Percentiles rank a stretch among this genome's conserved stretches.
Conservation (phyloP, 805 yeast genomes). For the Schizosaccharomyces octosporus region DNA sequence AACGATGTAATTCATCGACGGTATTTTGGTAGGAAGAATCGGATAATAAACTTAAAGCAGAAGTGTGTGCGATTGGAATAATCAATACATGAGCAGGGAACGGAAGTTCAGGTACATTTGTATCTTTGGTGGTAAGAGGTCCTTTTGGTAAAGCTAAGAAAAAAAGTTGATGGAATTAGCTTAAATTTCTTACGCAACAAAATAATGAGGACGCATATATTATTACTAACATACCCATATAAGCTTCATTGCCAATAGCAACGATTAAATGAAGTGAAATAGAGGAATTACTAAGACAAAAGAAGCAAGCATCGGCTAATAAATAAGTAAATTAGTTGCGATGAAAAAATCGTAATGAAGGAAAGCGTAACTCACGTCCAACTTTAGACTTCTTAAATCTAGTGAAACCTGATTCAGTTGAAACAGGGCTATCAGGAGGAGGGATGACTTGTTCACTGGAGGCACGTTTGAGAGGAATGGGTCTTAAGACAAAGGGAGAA, state of each 20-base stretch:
- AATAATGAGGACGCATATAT: background rate
- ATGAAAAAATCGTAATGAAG: background rate
- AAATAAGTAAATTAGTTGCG: background rate
- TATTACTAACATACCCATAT: constrained; percentile 11
- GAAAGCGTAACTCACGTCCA: background rate
- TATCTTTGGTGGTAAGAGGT: constrained; percentile 31
- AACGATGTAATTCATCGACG: constrained; percentile 18
- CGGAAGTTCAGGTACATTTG: constrained; percentile 19
- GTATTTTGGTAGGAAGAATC: constrained; percentile 13
- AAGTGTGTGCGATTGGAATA: constrained; percentile 51
- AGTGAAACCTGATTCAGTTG: background rate
- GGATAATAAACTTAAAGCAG: constrained; percentile 17
- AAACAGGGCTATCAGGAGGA: background rate
- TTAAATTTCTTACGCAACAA: background rate
- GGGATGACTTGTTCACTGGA: background rate
- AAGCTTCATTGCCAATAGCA: constrained; percentile 40
- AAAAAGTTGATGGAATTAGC: background rate
- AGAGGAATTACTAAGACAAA: constrained; percentile 59
- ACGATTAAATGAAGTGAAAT: constrained; percentile 60
- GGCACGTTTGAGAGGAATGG: background rate
- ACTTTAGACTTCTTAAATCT: background rate
- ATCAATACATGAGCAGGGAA: constrained; percentile 67
- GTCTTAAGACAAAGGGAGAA: constrained; percentile 14
- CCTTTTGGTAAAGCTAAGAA: constrained; percentile 58
- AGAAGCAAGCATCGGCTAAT: constrained; percentile 28